A percentile compares a stretch with the other conserved stretches of the same genome.
These are phyloP conservation scores for Cicer cuneatum DNA, from an alignment of 306 rosid species.

Conservation along the genomic window DNA sequence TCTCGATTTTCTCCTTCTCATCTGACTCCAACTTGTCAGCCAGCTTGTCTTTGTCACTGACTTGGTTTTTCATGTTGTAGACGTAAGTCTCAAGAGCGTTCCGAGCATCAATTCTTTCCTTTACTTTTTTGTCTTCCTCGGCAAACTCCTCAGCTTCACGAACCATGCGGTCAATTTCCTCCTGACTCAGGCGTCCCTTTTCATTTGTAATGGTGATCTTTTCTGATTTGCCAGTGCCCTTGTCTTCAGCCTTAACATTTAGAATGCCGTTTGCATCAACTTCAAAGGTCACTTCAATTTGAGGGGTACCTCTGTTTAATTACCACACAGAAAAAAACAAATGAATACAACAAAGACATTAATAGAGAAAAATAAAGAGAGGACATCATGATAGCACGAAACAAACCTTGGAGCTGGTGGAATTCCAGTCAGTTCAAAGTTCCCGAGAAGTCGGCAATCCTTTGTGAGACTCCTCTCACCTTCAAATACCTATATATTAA, in stretches of 20 bases:
- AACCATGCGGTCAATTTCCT: slow-evolving; percentile 95
- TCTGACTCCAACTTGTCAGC: slow-evolving; percentile 90
- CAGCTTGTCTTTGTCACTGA: slow-evolving; percentile 90
- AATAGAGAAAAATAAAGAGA: neutral
- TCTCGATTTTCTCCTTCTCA: slow-evolving; percentile 90
- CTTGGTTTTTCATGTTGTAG: slow-evolving; percentile 94
- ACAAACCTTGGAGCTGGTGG: slow-evolving; percentile 98
- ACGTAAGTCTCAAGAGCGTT: slow-evolving; percentile 81
- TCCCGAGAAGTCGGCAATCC: slow-evolving; percentile 94
- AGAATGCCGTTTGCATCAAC: slow-evolving; percentile 95
- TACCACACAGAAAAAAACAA: slow-evolving; percentile 3
- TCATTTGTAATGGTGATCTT: slow-evolving; percentile 97
- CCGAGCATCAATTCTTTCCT: slow-evolving; percentile 92
- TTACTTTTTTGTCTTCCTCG: slow-evolving; percentile 90
- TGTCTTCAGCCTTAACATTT: slow-evolving; percentile 92
- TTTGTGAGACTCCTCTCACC: slow-evolving; percentile 99
- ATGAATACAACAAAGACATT: slow-evolving; percentile 1
- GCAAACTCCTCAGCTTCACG: slow-evolving; percentile 93
- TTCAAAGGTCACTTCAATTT: slow-evolving; percentile 95
- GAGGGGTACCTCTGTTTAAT: slow-evolving; percentile 88
- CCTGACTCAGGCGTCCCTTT: slow-evolving; percentile 93
- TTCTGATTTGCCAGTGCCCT: slow-evolving; percentile 95
- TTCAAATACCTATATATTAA: slow-evolving; percentile 72
- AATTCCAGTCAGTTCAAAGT: slow-evolving; percentile 86
- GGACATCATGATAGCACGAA: slow-evolving; percentile 7